Base-by-base conservation (phyloP, 352 stramenopile genomes). In the Pythium apleroticum region DNA sequence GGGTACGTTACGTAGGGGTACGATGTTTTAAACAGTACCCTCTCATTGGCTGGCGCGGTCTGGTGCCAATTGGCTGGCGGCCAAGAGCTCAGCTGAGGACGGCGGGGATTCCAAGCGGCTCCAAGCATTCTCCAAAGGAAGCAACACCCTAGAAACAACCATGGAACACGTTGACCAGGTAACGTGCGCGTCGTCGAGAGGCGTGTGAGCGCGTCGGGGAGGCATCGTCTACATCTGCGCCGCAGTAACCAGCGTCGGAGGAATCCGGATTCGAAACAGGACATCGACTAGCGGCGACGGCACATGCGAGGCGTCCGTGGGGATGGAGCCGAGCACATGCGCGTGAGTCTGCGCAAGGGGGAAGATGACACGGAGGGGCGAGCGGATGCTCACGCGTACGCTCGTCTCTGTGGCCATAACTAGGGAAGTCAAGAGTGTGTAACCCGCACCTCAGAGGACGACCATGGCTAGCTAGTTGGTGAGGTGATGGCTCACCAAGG, bases 121-220 rank as follows among this genome's bases (percentile, higher is more conserved):
- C 30, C 52, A 49, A 43, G 60, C 66, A 73, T 73, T 73, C 66
- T 48, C 58, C 61, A 73, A 74, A 63, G 63, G 65, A 70, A 33
- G 50, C 59, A 67, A 64, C 37, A 59, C 68, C 68, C 71, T 77
- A 68, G 72, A 76, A 77, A 72, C 62, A 52, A 89, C 73, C 68
- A 91, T 91, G 82, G 82, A 91, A 80, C 82, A 91, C 80, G 75
- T 91, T 84, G 82, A 91, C 62, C 82, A 91, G 81, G 82, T 91
- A 91, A 57, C 56, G 64, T 33, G 27, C 39, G n/a, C 60, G 50
- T 25, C 17, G 9, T 48, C n/a, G 24, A 39, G 52, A 60, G 48
- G 43, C 50, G 24, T 46, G 19, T 22, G 43, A 27, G 15, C 31
- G 12, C 1, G 2, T 15, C 35, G 12, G 17, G 27, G 37, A 28